Percentiles rank a stretch among this genome's conserved stretches.
phyloP scores from a whole-genome alignment of 2,329 filamentous ascomycete genomes.

The Aureobasidium sp. region DNA sequence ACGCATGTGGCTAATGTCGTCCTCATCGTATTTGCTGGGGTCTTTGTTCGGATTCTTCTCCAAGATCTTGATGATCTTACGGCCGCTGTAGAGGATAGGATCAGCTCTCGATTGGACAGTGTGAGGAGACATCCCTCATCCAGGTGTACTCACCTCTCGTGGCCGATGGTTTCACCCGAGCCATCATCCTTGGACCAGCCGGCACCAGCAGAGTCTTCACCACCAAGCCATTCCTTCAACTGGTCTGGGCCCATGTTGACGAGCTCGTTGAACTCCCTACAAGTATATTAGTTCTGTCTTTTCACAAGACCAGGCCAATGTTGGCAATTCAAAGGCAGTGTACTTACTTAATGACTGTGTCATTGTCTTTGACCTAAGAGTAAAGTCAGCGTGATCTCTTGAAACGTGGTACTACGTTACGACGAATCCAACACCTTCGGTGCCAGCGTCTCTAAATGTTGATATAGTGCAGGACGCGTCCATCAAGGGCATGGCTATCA shows the following conservation, averaged over 20 bases:
- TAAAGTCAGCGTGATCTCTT: neutral
- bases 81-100: constrained; percentile 38
- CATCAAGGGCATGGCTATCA: neutral
- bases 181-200: constrained; percentile 53
- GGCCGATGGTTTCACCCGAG: constrained; percentile 53
- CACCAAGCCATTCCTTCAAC: constrained; percentile 52
- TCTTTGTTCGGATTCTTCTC: constrained; percentile 52
- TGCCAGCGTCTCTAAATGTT: neutral
- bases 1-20: constrained; percentile 42
- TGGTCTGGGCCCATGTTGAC: constrained; percentile 58
- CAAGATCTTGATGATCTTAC: constrained; percentile 55
- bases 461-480: neutral
- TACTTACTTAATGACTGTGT: constrained; percentile 41
- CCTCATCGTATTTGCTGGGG: constrained; percentile 47
- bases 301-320: too few relatives aligned
- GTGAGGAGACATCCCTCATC: too few relatives aligned
- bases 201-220: constrained; percentile 47
- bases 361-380: constrained; percentile 38
- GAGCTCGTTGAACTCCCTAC: constrained; percentile 54
- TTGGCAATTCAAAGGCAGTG: neutral
- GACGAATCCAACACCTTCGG: neutral
- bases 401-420: neutral
- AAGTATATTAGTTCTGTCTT: neutral
- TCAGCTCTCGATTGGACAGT: neutral
- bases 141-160: constrained; percentile 39